Conservation (phyloP, 176 grass and related monocot species). For the Thalia dealbata region DNA sequence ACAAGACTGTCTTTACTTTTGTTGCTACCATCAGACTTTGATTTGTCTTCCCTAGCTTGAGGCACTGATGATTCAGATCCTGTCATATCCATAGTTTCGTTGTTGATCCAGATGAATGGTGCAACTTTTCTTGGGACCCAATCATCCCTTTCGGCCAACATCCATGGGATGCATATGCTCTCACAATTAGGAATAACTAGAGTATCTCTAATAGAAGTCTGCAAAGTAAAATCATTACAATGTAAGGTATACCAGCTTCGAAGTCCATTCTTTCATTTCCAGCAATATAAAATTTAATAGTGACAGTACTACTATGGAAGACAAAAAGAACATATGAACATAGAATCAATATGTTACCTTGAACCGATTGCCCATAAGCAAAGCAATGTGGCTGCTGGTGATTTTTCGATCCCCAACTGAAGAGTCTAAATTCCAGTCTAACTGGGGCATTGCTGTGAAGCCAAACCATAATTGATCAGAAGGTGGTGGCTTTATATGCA, state of each 20-base stretch:
- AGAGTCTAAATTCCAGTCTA: slow-evolving; percentile 87
- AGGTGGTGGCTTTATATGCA: slow-evolving; percentile 81
- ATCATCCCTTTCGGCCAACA: slow-evolving; percentile 78
- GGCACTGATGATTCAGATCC: slow-evolving; percentile 12
- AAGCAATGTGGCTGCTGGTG: slow-evolving; percentile 53
- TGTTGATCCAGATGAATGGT: slow-evolving; percentile 69
- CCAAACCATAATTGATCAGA: slow-evolving; percentile 95
- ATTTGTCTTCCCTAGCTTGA: slow-evolving; percentile 32
- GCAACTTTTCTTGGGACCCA: slow-evolving; percentile 64
- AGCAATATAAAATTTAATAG: too few relatives aligned
- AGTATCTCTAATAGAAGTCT: slow-evolving; percentile 60
- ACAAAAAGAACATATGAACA: background rate
- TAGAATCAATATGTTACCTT: slow-evolving; percentile 44
- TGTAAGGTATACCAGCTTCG: background rate
- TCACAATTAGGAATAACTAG: slow-evolving; percentile 90
- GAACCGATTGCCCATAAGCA: slow-evolving; percentile 60
- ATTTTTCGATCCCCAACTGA: slow-evolving; percentile 82
- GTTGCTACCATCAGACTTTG: slow-evolving; percentile 19
- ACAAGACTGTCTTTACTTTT: slow-evolving; percentile 11
- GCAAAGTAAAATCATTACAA: background rate
- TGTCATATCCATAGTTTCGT: slow-evolving; percentile 30
- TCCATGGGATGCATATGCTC: slow-evolving; percentile 61
- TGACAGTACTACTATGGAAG: background rate
- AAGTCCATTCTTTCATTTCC: background rate
- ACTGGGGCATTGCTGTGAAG: slow-evolving; percentile 68